Percentiles rank a stretch among this genome's conserved stretches.
Evolutionary conservation across 2,329 filamentous ascomycete species (phyloP).

Genomic region (Ploettnerulaceae sp.): DNA sequence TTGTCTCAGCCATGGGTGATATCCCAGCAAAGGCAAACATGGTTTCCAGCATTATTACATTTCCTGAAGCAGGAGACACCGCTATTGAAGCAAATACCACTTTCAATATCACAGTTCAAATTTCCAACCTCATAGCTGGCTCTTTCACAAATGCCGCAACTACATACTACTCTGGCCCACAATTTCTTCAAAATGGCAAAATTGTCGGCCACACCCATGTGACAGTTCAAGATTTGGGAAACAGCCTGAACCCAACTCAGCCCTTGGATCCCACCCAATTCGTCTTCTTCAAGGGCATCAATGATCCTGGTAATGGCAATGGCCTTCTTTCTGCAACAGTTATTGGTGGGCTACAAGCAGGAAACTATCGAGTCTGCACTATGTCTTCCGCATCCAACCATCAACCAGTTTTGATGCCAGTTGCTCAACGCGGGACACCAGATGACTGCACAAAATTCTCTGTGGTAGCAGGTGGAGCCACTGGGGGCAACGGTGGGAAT

Average conservation of each 20-base stretch:
- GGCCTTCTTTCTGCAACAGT: conserved; percentile 38
- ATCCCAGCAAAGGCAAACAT: conserved; percentile 33
- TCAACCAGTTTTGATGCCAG: conserved; percentile 41
- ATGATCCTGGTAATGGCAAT: conserved; percentile 37
- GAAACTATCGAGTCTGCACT: conserved; percentile 43
- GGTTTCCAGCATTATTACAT: conserved; percentile 33
- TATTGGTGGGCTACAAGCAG: conserved; percentile 38
- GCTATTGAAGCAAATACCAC: conserved; percentile 26
- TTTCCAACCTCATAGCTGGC: conserved; percentile 35
- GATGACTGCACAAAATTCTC: conserved; percentile 44
- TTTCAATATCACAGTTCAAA: conserved; percentile 35
- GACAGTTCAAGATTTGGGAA: conserved; percentile 38
- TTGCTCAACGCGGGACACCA: conserved; percentile 41
- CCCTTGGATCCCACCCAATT: conserved; percentile 34
- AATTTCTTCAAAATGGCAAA: conserved; percentile 33
- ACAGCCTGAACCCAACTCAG: conserved; percentile 30
- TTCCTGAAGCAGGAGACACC: conserved; percentile 24
- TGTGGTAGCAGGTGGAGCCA: conserved; percentile 30
- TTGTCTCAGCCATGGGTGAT: conserved; percentile 34
- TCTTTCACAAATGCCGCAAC: conserved; percentile 38
- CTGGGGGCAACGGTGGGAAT: conserved; percentile 18
- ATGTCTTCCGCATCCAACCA: conserved; percentile 41
- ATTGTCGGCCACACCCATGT: conserved; percentile 40
- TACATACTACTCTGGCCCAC: conserved; percentile 39
- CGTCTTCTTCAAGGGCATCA: conserved; percentile 41